Conservation (phyloP, 768 basidiomycete genomes). For the Trametes villosa region DNA sequence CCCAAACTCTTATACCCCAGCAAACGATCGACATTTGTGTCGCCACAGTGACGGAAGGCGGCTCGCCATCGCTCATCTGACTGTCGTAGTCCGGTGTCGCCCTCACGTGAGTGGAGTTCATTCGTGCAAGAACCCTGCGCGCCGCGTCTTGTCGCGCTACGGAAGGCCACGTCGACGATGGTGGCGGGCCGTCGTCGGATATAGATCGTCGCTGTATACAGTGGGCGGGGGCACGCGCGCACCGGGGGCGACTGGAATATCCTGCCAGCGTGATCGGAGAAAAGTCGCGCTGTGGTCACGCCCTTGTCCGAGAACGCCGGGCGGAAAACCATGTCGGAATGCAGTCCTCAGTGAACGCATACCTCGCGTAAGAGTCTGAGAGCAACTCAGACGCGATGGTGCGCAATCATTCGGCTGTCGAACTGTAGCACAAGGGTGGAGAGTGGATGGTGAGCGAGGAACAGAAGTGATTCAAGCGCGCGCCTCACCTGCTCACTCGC, state of each 20-base stretch:
- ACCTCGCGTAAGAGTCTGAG: too few species aligned
- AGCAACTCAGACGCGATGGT: too few species aligned
- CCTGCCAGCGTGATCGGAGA: neutral
- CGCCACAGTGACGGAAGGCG: slow-evolving; percentile 4
- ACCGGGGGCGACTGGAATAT: neutral
- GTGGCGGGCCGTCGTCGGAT: slow-evolving; percentile 5
- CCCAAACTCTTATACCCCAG: neutral
- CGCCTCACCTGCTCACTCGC: too few species aligned
- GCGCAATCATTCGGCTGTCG: too few species aligned
- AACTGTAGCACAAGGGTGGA: too few species aligned
- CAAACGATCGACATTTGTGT: neutral
- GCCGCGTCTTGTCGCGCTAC: neutral
- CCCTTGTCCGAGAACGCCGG: too few species aligned
- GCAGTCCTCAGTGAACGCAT: too few species aligned
- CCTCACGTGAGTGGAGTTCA: slow-evolving; percentile 9
- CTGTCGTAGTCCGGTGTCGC: neutral
- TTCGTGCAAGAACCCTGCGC: neutral
- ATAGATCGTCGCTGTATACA: neutral
- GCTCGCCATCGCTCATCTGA: slow-evolving; percentile 12
- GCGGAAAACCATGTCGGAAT: too few species aligned
- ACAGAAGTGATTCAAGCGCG: too few species aligned
- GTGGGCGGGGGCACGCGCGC: neutral
- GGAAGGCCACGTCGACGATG: neutral
- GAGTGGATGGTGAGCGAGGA: too few species aligned
- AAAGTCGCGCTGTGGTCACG: too few species aligned